These are phyloP conservation scores for Moricandia moricandioides DNA, from an alignment of 345 rosid genomes.

Conservation along the genomic window DNA sequence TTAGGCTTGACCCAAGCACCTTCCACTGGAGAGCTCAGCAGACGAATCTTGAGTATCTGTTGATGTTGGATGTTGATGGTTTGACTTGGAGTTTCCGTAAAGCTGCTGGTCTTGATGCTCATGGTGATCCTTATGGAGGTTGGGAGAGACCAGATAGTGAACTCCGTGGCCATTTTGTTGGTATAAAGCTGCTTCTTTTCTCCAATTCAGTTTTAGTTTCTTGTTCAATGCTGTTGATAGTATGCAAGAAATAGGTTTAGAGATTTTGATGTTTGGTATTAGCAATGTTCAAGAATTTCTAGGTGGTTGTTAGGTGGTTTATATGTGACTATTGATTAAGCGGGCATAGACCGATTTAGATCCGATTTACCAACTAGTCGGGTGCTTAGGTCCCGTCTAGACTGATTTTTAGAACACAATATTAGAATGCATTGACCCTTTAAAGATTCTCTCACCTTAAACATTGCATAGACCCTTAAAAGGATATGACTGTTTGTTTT, in stretches of 20 bases:
- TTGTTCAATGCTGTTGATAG: slow-evolving; percentile 1
- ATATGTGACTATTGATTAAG: background rate
- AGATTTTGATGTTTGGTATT: slow-evolving; percentile 9
- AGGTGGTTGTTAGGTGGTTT: background rate
- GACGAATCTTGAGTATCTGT: slow-evolving; percentile 79
- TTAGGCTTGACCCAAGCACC: slow-evolving; percentile 61
- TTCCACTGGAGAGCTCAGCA: slow-evolving; percentile 77
- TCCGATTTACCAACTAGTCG: background rate
- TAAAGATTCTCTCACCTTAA: background rate
- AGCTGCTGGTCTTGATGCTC: slow-evolving; percentile 66
- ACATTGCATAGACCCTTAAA: background rate
- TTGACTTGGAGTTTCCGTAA: slow-evolving; percentile 85
- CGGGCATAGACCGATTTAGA: background rate
- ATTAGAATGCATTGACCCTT: background rate
- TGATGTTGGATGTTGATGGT: slow-evolving; percentile 78
- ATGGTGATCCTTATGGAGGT: slow-evolving; percentile 72
- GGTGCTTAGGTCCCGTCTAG: background rate
- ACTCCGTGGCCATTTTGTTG: slow-evolving; percentile 96
- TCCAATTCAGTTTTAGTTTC: background rate
- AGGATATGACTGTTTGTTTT: slow-evolving; percentile 20
- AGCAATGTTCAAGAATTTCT: background rate
- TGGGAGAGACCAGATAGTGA: slow-evolving; percentile 71
- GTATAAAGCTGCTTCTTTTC: slow-evolving; percentile 36
- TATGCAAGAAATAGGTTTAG: background rate
- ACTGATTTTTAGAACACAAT: background rate